Conservation (phyloP, 371 early-diverging fungal genomes). For the Capillidium heterosporum region DNA sequence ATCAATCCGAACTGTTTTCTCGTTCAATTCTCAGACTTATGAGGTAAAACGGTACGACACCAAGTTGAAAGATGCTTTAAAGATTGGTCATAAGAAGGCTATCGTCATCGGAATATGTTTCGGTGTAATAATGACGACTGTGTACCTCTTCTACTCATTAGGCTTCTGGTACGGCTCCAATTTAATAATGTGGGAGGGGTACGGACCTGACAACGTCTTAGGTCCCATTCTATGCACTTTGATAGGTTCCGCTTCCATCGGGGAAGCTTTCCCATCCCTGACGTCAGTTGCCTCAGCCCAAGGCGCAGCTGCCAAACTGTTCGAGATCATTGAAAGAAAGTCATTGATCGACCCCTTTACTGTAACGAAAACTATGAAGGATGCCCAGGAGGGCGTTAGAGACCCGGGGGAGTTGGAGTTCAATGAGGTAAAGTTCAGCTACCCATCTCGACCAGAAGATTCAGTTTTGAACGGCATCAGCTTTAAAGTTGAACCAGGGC, state of each 20-base stretch:
- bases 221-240: conserved; percentile 28
- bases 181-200: conserved; percentile 13
- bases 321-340: conserved; percentile 47
- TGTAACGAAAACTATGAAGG: neutral
- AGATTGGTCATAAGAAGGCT: conserved; percentile 3
- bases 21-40: conserved; percentile 27
- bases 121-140: conserved; percentile 34
- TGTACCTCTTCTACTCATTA: conserved; percentile 32
- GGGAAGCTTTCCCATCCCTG: conserved; percentile 28
- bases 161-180: conserved; percentile 33
- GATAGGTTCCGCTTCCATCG: conserved; percentile 25
- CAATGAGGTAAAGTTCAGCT: conserved; percentile 45
- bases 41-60: neutral
- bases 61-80: conserved; percentile 2
- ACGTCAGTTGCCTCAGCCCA: conserved; percentile 32
- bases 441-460: conserved; percentile 63
- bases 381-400: conserved; percentile 13
- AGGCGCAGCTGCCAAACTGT: conserved; percentile 46
- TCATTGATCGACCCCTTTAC: conserved; percentile 36
- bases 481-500: conserved; percentile 38
- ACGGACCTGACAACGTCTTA: conserved; percentile 16
- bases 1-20: conserved; percentile 61
- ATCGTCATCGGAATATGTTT: conserved; percentile 20
- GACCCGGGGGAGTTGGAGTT: conserved; percentile 24
- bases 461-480: conserved; percentile 55